Evolutionary conservation across 768 basidiomycete species (phyloP), one percentile per base, ranked within the genome.

Genomic region (Pulveroboletus frians): DNA sequence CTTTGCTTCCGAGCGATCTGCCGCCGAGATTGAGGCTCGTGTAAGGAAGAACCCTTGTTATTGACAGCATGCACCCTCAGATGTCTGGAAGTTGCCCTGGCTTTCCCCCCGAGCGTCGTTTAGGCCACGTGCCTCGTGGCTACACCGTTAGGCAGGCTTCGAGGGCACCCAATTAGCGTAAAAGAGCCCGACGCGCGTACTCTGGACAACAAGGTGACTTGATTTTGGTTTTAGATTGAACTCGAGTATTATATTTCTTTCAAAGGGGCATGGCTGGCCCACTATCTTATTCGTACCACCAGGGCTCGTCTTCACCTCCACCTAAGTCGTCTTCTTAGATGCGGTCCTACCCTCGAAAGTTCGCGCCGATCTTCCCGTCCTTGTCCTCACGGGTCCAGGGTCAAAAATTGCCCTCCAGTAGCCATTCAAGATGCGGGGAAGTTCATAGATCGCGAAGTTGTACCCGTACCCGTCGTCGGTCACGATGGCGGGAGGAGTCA

Each of bases 231-330:
- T 18, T 21, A 13, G 38, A 7, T n/a, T 5, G 10, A 57, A 58
- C 64, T 79, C 15, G 61, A 74, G 18, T 77, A 77, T 51, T 82
- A 85, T 56, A 20, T 72, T 14, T 61, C 48, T 73, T 79, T 17
- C 54, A 66, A 21, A 70, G 76, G 15, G 70, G 70, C 20, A 80
- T 91, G 79, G 71, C 73, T 17, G 86, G 85, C 2, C 85, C 88
- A 3, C 64, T 88, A n/a, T 85, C 84, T 49, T 91, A 87, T 61
- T 90, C 78, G 86, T 29, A 88, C 84, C 2, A 63, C 70, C 11
- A 73, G 73, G 51, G 50, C 71, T 50, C 77, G 85, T n/a, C 78
- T 76, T n/a, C n/a, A n/a, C n/a, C n/a, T n/a, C 4, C 23, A 26
- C 23, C 23, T 26, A 26, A 26, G 1, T 13, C 8, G 17, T 27